Percentiles rank a stretch among this genome's conserved stretches.
Evolutionary conservation across 164 flowering plant genomes (phyloP).

Genomic region (Sextonia rubra): DNA sequence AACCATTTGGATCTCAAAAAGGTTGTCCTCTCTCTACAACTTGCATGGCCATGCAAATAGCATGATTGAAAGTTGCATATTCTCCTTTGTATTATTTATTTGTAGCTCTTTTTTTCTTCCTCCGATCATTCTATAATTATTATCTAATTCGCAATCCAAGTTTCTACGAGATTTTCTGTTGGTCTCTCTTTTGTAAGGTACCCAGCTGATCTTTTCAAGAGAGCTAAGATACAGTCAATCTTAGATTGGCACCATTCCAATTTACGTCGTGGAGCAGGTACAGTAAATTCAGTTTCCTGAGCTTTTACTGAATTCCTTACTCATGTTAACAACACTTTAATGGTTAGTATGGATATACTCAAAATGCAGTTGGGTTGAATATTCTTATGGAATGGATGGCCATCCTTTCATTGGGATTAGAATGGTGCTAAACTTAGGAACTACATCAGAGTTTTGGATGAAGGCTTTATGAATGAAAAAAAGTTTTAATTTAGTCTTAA

Average conservation of each 20-base stretch:
- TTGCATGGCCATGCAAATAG: neutral
- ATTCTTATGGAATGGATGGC: neutral
- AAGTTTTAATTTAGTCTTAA: no score
- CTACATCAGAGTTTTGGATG: no score
- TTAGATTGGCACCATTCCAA: constrained; percentile 94
- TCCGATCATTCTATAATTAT: neutral
- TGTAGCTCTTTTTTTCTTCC: neutral
- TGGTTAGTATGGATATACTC: no score
- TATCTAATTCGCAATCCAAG: neutral
- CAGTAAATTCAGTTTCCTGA: neutral
- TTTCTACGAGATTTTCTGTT: neutral
- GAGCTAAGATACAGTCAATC: constrained; percentile 76
- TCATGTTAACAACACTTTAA: neutral
- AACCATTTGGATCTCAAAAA: no score
- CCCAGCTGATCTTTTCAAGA: constrained; percentile 70
- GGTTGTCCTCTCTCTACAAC: no score
- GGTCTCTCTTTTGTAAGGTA: constrained; percentile 44
- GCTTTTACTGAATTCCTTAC: neutral
- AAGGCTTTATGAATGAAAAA: no score
- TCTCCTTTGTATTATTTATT: neutral
- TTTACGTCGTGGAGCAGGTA: constrained; percentile 79
- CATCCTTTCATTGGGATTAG: neutral
- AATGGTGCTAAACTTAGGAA: neutral
- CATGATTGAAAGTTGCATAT: neutral
- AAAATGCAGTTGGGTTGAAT: neutral